Evolutionary conservation across 1,284 basidiomycete species (phyloP).

Genomic region (Irpex sp.): DNA sequence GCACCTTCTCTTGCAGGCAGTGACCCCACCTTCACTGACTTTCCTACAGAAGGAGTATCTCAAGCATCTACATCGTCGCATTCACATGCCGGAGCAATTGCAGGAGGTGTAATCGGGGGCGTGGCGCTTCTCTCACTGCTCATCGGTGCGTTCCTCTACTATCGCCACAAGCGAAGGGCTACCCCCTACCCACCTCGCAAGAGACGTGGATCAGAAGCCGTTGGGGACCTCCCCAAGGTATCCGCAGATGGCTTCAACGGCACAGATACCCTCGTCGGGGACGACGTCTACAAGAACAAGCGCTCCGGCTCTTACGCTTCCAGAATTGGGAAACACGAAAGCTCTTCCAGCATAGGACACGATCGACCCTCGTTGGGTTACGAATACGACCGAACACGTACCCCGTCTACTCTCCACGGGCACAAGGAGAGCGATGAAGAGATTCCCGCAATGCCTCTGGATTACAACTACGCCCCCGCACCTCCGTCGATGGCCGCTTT

Average conservation of each 20-base stretch:
- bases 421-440: constrained; percentile 10
- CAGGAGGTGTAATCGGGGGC: constrained; percentile 33
- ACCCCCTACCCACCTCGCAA: not conserved
- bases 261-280: not conserved
- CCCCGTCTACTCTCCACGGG: constrained; percentile 9
- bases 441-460: constrained; percentile 1
- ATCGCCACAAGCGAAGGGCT: not conserved
- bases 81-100: constrained; percentile 29
- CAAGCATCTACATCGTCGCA: constrained; percentile 11
- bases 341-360: not conserved
- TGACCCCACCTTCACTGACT: not conserved
- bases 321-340: not conserved
- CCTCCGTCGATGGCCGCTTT: not conserved
- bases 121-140: constrained; percentile 22
- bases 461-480: not conserved
- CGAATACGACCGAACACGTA: constrained; percentile 11
- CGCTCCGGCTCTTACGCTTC: not conserved
- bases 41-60: not conserved
- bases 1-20: not conserved
- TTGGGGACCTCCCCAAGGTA: not conserved
- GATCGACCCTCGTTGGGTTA: not conserved
- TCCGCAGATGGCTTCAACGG: not conserved
- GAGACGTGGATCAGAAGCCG: not conserved
- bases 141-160: constrained; percentile 24
- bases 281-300: not conserved